A percentile compares a stretch with the other conserved stretches of the same genome.
These are phyloP conservation scores for Hypoxylon sp. DNA, from an alignment of 2,329 filamentous ascomycete genomes.

Conservation along the genomic window DNA sequence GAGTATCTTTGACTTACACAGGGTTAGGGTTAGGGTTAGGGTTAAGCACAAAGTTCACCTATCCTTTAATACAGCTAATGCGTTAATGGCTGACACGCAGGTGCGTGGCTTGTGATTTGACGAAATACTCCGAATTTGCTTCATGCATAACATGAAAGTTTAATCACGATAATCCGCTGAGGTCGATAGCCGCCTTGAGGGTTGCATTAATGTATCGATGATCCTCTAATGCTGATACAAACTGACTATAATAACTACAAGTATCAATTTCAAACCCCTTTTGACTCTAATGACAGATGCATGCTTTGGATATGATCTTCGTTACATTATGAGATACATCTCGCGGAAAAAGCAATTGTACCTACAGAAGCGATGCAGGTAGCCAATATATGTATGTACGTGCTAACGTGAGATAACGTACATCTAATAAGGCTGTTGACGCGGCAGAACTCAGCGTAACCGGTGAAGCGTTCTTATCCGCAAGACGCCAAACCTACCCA, in stretches of 20 bases:
- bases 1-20: no score
- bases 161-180: conserved; percentile 7
- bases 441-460: conserved; percentile 9
- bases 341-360: not conserved
- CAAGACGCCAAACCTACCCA: conserved; percentile 2
- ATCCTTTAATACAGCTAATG: no score
- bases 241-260: not conserved
- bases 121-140: conserved; percentile 6
- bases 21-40: not conserved
- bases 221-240: conserved; percentile 10
- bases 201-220: conserved; percentile 16
- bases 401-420: not conserved
- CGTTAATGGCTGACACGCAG: no score
- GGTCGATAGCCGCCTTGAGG: conserved; percentile 7
- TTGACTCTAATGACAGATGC: no score
- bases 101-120: no score
- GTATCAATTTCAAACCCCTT: not conserved
- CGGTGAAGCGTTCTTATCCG: not conserved
- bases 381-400: not conserved
- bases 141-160: conserved; percentile 22
- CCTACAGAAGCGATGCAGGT: not conserved
- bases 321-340: no score
- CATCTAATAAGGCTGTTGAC: conserved; percentile 4
- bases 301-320: no score
- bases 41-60: not conserved